A percentile compares a stretch with the other conserved stretches of the same genome.
These are phyloP conservation scores for Aureobasidium zeae DNA, from an alignment of 2,329 filamentous ascomycete genomes.

Conservation along the genomic window DNA sequence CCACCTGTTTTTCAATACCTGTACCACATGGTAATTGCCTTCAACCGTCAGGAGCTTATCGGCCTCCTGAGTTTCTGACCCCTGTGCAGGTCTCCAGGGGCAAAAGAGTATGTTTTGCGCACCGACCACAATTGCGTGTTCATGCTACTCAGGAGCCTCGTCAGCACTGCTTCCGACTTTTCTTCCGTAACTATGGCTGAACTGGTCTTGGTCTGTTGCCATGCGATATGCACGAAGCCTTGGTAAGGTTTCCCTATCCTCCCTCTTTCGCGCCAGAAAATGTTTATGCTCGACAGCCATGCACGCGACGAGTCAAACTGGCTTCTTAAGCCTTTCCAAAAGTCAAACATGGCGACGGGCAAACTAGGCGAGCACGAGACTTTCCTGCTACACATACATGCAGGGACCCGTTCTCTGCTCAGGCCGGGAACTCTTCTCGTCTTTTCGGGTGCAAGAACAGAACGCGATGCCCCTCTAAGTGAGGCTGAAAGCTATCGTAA, in stretches of 20 bases:
- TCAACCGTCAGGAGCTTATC: too few species aligned
- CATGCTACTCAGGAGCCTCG: too few species aligned
- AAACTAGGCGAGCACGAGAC: constrained; percentile 63
- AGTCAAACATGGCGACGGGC: constrained; percentile 27
- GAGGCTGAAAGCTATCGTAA: constrained; percentile 25
- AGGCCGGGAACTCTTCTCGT: constrained; percentile 46
- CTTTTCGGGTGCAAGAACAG: constrained; percentile 58
- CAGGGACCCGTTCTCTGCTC: constrained; percentile 48
- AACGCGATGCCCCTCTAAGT: constrained; percentile 25
- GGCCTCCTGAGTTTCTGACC: too few species aligned
- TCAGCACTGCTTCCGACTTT: too few species aligned
- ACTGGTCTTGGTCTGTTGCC: constrained; percentile 74
- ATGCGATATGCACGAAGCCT: constrained; percentile 52
- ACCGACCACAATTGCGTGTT: too few species aligned
- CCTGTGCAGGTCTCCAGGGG: too few species aligned
- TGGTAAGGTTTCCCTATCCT: constrained; percentile 2
- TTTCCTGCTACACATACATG: constrained; percentile 65
- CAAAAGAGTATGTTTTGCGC: too few species aligned
- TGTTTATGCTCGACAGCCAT: constrained; percentile 16
- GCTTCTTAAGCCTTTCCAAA: constrained; percentile 68
- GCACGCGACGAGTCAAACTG: constrained; percentile 37
- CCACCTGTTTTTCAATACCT: too few species aligned
- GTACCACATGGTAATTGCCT: too few species aligned
- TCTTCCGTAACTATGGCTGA: constrained; percentile 32
- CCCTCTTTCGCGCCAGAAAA: not conserved